A percentile compares a stretch with the other conserved stretches of the same genome.
Conservation (phyloP, 441 rosid species). For the Pelargonium myrrhifolium region DNA sequence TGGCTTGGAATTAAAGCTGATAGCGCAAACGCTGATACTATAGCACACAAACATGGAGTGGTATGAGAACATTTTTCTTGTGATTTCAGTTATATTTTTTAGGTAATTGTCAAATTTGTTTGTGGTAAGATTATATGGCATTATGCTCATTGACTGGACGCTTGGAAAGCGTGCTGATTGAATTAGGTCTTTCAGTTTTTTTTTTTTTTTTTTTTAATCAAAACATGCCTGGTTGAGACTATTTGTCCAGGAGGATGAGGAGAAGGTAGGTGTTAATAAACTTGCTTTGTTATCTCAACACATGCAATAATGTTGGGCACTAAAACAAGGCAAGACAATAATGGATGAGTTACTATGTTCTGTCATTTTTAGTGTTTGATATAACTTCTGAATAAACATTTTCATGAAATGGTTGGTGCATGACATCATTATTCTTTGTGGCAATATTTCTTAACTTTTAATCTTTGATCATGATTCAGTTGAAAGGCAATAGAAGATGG, state of each 20-base stretch:
- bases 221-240: not conserved
- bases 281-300: not conserved
- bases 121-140: not conserved
- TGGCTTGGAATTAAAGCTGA: constrained; percentile 67
- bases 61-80: constrained; percentile 36
- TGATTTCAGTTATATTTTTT: constrained; percentile 1
- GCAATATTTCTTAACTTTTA: not conserved
- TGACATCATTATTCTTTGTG: not conserved
- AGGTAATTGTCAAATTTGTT: not conserved
- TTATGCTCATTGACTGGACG: constrained; percentile 7
- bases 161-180: not conserved
- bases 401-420: not conserved
- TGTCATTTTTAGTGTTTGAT: not conserved
- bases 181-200: not conserved
- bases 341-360: not conserved
- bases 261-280: not conserved
- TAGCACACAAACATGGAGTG: constrained; percentile 97
- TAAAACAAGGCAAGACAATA: not conserved
- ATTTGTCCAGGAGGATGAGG: too few relatives aligned
- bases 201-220: not conserved
- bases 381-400: not conserved
- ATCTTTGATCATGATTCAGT: too few relatives aligned
- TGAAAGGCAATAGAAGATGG: too few relatives aligned
- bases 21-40: constrained; percentile 56
- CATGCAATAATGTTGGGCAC: not conserved